Conservation (phyloP, 23 red algal species). For the Gracilaria gracilis region DNA sequence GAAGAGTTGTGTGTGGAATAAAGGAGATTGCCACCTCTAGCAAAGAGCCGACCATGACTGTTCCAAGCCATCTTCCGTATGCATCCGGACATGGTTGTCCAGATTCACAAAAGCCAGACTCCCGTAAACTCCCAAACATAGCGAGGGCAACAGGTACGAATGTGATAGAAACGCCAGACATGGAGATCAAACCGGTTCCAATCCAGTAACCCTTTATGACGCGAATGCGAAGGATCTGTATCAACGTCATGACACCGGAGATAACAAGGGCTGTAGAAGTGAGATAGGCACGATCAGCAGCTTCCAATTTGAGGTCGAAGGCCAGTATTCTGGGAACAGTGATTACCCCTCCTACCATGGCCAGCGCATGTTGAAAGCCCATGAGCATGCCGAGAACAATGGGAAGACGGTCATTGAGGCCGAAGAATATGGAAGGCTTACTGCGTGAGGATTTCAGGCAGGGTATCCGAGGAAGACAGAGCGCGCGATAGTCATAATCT, state of each 20-base stretch:
- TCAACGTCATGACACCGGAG: conserved; percentile 69
- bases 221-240: conserved; percentile 72
- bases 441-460: not conserved
- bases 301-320: conserved; percentile 46
- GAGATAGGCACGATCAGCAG: conserved; percentile 56
- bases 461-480: conserved; percentile 72
- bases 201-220: conserved; percentile 64
- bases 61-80: conserved; percentile 79
- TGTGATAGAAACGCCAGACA: conserved; percentile 79
- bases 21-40: conserved; percentile 75
- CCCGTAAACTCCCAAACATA: conserved; percentile 48
- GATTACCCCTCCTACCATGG: conserved; percentile 80
- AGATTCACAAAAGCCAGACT: conserved; percentile 18
- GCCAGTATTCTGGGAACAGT: conserved; percentile 71
- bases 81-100: conserved; percentile 72
- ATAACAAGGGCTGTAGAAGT: conserved; percentile 73
- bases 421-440: conserved; percentile 61
- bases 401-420: conserved; percentile 71
- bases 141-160: conserved; percentile 76
- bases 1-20: conserved; percentile 40
- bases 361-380: conserved; percentile 82
- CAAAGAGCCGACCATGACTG: conserved; percentile 72
- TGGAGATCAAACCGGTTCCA: conserved; percentile 76
- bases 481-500: conserved; percentile 71
- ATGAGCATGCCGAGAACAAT: conserved; percentile 63